Conservation (phyloP, 2,329 filamentous ascomycete species). For the Aspergillus persii region DNA sequence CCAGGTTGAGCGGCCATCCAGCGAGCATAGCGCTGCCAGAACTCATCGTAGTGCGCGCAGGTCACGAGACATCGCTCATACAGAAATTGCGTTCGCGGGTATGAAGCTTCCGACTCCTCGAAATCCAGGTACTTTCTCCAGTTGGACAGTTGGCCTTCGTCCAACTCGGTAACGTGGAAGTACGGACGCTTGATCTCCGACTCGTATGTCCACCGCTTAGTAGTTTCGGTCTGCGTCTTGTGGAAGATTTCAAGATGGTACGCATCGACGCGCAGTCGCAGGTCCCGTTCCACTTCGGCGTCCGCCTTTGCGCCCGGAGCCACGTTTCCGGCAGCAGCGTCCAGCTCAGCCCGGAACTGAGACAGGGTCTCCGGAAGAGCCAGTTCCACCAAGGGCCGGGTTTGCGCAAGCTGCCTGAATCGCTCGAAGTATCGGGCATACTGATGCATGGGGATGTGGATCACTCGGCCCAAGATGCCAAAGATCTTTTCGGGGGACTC, state of each 20-base stretch:
- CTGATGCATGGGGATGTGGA: slow-evolving; percentile 91
- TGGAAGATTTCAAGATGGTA: slow-evolving; percentile 79
- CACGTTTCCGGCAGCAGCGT: slow-evolving; percentile 48
- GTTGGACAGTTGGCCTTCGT: slow-evolving; percentile 78
- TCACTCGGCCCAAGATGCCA: slow-evolving; percentile 74
- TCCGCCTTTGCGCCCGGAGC: slow-evolving; percentile 57
- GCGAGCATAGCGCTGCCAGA: slow-evolving; percentile 94
- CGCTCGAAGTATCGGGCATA: slow-evolving; percentile 94
- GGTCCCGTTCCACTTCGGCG: slow-evolving; percentile 76
- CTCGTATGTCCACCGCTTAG: slow-evolving; percentile 92
- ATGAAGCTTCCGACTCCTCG: slow-evolving; percentile 82
- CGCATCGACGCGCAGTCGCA: slow-evolving; percentile 75
- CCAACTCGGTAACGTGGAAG: slow-evolving; percentile 92
- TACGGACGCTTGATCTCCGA: slow-evolving; percentile 93
- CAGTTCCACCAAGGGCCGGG: slow-evolving; percentile 69
- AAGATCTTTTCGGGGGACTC: slow-evolving; percentile 84
- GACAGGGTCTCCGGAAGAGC: slow-evolving; percentile 66
- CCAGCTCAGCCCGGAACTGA: slow-evolving; percentile 69
- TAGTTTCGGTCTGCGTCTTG: slow-evolving; percentile 80
- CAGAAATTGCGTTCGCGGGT: slow-evolving; percentile 70
- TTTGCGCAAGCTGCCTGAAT: slow-evolving; percentile 74
- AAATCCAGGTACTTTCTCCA: slow-evolving; percentile 98
- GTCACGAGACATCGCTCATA: slow-evolving; percentile 94
- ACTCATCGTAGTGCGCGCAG: slow-evolving; percentile 92
- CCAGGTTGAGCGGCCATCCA: slow-evolving; percentile 83